A percentile compares a stretch with the other conserved stretches of the same genome.
phyloP scores from a whole-genome alignment of 495 filamentous ascomycete species.

The Podospora pseudoanserina region DNA sequence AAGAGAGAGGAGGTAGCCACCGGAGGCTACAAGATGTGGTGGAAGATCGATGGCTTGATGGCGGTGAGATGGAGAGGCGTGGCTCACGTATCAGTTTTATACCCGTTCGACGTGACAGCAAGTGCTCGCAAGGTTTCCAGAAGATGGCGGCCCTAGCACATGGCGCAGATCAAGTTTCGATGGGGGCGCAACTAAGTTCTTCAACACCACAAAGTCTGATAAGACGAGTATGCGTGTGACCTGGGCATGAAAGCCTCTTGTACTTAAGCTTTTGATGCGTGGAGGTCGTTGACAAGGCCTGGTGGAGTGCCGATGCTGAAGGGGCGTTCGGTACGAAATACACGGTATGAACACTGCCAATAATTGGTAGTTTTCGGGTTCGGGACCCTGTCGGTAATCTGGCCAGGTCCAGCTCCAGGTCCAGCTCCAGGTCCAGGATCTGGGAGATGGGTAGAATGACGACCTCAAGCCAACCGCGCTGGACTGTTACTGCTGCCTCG shows the following conservation, averaged over 20 bases:
- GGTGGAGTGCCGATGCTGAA: slow-evolving; percentile 29
- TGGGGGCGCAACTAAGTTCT: background rate
- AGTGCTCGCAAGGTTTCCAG: too few species aligned
- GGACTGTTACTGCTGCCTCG: too few species aligned
- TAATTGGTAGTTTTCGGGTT: slow-evolving; percentile 25
- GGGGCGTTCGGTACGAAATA: slow-evolving; percentile 13
- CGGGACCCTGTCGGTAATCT: slow-evolving; percentile 19
- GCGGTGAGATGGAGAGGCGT: too few species aligned
- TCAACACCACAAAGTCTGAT: background rate
- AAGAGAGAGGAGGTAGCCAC: too few species aligned
- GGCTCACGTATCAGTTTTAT: too few species aligned
- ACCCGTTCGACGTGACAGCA: too few species aligned
- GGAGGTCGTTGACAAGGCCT: slow-evolving; percentile 17
- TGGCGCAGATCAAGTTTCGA: background rate
- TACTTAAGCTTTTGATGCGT: slow-evolving; percentile 1
- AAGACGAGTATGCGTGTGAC: background rate
- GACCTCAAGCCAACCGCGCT: slow-evolving; percentile 5
- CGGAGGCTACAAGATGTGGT: too few species aligned
- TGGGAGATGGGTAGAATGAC: slow-evolving; percentile 1
- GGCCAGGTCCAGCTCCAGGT: background rate
- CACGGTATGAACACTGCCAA: slow-evolving; percentile 15
- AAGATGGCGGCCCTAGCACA: too few species aligned
- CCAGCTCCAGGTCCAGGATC: slow-evolving; percentile 4
- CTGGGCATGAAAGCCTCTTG: background rate
- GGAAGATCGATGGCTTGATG: too few species aligned